Conservation (phyloP, 805 yeast species). For the Zygoascus biomembranicola region DNA sequence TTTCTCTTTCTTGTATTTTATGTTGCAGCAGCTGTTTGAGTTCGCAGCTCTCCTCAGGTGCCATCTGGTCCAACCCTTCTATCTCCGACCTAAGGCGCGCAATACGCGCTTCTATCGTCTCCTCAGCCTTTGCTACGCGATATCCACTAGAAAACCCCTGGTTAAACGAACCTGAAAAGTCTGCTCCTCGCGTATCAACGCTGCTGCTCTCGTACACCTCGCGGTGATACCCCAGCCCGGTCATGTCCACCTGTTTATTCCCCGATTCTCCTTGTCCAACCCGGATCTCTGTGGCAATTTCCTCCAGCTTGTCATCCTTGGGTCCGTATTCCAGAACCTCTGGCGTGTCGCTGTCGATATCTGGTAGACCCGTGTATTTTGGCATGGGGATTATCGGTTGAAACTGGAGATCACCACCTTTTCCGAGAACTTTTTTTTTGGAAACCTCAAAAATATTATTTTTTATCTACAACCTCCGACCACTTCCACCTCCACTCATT, state of each 20-base stretch:
- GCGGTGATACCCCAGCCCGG: neutral
- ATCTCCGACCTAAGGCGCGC: conserved; percentile 15
- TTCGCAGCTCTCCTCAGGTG: neutral
- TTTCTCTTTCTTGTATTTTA: conserved; percentile 10
- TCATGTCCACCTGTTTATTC: neutral
- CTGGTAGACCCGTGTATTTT: conserved; percentile 17
- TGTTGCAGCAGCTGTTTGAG: conserved; percentile 1
- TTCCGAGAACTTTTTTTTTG: neutral
- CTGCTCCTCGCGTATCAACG: conserved; percentile 9
- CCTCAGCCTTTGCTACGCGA: conserved; percentile 4
- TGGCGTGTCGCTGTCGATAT: conserved; percentile 13
- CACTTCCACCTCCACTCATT: neutral
- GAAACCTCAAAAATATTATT: neutral
- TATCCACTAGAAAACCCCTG: conserved; percentile 2
- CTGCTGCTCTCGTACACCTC: conserved; percentile 5
- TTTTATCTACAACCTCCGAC: neutral
- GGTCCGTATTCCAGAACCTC: conserved; percentile 4
- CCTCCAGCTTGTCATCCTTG: neutral
- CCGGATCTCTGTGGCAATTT: neutral
- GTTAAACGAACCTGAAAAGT: conserved; percentile 12
- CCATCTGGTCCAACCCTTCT: conserved; percentile 2
- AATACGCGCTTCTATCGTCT: conserved; percentile 12
- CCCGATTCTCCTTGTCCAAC: neutral
- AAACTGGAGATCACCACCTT: neutral
- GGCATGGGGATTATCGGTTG: conserved; percentile 1